Base-by-base conservation (phyloP, 805 yeast genomes). In the Cyberlindnera americana region DNA sequence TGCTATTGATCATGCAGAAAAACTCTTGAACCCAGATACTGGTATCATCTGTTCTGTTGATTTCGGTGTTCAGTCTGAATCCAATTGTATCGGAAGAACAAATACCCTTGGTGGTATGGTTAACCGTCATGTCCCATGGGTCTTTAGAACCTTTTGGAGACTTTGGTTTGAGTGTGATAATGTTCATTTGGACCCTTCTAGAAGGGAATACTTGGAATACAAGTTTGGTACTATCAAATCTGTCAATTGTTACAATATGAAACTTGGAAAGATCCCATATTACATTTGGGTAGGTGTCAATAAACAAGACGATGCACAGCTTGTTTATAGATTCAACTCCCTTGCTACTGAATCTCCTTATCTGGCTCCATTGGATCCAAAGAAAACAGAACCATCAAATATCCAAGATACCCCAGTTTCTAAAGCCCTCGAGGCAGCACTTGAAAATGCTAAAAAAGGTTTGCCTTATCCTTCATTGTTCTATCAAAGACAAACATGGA, bases 111-210 rank as follows among this genome's bases (percentile, higher is more conserved):
- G 95, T 37, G 93, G 95, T 8, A 65, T 79, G 48, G 72, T 72
- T 23, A 73, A 77, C 53, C 71, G 95, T 54, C 83, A 83, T 57
- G 79, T 76, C 45, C 81, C 87, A 19, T 85, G 95, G 95, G 46
- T 82, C 41, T 70, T 75, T 36, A 71, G 95, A 57, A 83, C 86
- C 22, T 86, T 85, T 58, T 85, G 95, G 95, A 73, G 89, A 56
- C 66, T 81, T 31, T 86, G 95, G 95, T 85, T 86, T 60, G 95
- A 85, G 61, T 81, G 82, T 38, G 95, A 85, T 61, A 73, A 81
- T 41, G 95, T 85, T 3, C 81, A 77, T 53, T 70, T 85, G 49
- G 95, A 85, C 56, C 78, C 89, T 23, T 74, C 88, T 7, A 77
- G 95, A 65, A 77, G 95, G 64, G 88, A 82, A 54, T 85, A 84